phyloP scores from a whole-genome alignment of 1,139 yeast genomes.

The Lodderomyces metapsilosis region DNA sequence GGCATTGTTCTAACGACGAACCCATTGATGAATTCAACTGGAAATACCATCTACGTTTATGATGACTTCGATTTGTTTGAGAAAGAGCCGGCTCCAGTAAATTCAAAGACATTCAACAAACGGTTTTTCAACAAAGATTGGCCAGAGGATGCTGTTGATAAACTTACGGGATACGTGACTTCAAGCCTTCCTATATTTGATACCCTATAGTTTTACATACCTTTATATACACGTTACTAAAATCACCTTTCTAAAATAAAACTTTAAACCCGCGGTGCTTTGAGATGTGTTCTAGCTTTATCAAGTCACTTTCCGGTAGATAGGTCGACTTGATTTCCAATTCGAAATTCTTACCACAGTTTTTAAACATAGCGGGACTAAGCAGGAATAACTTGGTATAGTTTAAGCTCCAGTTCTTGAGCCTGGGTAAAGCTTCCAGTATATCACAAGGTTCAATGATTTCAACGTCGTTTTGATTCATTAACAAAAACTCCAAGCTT shows the following conservation, averaged over 20 bases:
- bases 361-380: constrained; percentile 15
- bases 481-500: constrained; percentile 22
- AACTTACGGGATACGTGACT: constrained; percentile 5
- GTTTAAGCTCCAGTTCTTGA: constrained; percentile 16
- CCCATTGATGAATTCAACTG: constrained; percentile 5
- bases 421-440: constrained; percentile 18
- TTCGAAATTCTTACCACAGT: constrained; percentile 11
- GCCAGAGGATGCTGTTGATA: not conserved
- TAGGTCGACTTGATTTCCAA: constrained; percentile 11
- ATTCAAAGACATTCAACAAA: constrained; percentile 11
- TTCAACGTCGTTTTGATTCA: constrained; percentile 16
- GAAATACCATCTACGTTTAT: constrained; percentile 12
- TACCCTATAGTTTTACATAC: constrained; percentile 7
- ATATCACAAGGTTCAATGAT: constrained; percentile 13
- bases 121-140: not conserved
- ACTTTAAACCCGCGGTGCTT: constrained; percentile 6
- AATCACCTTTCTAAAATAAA: not conserved
- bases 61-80: constrained; percentile 16
- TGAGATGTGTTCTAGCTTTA: constrained; percentile 9
- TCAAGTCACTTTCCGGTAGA: constrained; percentile 9
- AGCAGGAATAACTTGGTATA: constrained; percentile 16
- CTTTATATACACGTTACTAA: no score
- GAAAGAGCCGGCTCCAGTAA: constrained; percentile 9
- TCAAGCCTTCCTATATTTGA: constrained; percentile 6
- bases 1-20: constrained; percentile 10